Percentiles rank a stretch among this genome's conserved stretches.
Conservation (phyloP, 169 alveolate genomes). For the Plasmodium sp. region DNA sequence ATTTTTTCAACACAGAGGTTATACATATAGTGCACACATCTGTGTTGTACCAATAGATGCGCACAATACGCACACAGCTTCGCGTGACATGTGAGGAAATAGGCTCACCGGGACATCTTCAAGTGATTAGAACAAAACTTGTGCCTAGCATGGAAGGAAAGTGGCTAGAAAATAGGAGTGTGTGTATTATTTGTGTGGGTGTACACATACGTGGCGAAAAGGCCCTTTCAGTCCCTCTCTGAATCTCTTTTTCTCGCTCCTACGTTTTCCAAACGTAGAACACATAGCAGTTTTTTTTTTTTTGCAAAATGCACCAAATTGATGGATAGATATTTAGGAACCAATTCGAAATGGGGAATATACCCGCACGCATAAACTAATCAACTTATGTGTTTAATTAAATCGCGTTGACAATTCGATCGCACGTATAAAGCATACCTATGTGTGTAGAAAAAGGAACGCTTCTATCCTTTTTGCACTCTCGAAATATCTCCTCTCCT, state of each 20-base stretch:
- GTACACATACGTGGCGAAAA: background rate
- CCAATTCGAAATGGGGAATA: background rate
- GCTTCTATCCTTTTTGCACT: background rate
- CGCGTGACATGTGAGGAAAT: too few species aligned
- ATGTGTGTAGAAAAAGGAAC: background rate
- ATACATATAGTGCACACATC: background rate
- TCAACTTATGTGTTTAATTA: background rate
- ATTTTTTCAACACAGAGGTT: background rate
- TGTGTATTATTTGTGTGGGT: background rate
- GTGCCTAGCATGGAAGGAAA: background rate
- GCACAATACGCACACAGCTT: background rate
- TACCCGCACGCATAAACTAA: background rate
- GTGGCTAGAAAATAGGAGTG: background rate
- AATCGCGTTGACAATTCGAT: background rate
- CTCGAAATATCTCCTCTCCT: background rate
- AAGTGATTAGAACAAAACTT: background rate
- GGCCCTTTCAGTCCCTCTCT: background rate
- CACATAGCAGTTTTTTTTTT: background rate
- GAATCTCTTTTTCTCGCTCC: background rate
- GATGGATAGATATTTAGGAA: background rate
- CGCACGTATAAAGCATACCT: background rate
- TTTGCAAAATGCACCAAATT: background rate
- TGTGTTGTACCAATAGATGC: background rate
- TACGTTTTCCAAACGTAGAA: background rate
- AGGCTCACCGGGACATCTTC: background rate